Percentiles rank a stretch among this genome's conserved stretches.
Conservation (phyloP, 2,329 filamentous ascomycete species). For the Dryadomyces sulphureus region DNA sequence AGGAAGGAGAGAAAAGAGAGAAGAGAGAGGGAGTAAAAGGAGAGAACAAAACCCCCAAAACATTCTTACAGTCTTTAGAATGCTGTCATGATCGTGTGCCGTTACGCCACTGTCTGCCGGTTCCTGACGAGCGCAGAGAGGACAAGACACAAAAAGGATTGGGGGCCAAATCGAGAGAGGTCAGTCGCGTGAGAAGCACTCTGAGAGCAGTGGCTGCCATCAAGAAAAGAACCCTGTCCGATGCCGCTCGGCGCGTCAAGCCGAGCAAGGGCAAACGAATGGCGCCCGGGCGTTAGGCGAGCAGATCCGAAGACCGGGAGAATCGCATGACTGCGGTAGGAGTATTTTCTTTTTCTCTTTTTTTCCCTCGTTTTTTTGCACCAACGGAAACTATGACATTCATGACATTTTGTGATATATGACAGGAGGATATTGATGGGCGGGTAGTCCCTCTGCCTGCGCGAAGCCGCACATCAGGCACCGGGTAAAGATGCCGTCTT, state of each 20-base stretch:
- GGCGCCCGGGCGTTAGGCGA: background rate
- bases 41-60: background rate
- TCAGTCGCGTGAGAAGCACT: background rate
- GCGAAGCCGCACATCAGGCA: background rate
- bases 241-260: no score
- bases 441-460: background rate
- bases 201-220: no score
- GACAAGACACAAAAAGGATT: constrained; percentile 28
- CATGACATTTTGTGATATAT: background rate
- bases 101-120: background rate
- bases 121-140: background rate
- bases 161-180: background rate
- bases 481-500: background rate
- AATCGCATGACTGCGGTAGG: no score
- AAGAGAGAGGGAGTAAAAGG: no score
- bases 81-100: background rate
- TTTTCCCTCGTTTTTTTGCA: no score
- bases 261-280: background rate
- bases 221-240: no score
- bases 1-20: background rate
- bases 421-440: background rate
- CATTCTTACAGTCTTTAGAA: background rate
- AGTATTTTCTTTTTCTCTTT: no score
- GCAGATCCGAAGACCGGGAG: background rate
- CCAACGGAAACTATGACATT: no score